Base-by-base conservation (phyloP, 2,329 filamentous ascomycete species). In the Trichoderma sp. region DNA sequence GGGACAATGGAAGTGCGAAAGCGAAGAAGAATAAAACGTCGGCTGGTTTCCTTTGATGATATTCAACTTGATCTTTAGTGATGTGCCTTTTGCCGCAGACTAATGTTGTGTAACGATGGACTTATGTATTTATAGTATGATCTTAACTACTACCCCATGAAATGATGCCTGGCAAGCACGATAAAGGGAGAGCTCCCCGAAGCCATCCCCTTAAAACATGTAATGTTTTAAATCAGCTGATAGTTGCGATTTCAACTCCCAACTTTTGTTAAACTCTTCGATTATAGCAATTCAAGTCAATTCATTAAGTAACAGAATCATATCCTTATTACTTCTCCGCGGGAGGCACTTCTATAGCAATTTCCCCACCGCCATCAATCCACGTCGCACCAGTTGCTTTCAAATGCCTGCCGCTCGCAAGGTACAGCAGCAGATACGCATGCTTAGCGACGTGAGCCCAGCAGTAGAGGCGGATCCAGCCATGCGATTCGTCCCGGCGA, bases 401-500 rank as follows among this genome's bases (percentile, higher is more conserved):
- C 19, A 94, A 79, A 70, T 84, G 84, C 37, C 90, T 84, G 68
- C 87, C 84, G 73, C 90, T 95, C 0, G 89, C 91, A 16, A 94
- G 79, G 76, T 92, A 95, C 0, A 97, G 79, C 49, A 94, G 77
- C 4, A 96, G 79, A 77, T 93, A 97, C 40, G 92, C 84, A 74
- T 96, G 90, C 66, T 88, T 85, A 0, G 88, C 87, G 0, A 93
- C 81, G 71, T 90, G 86, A 0, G 92, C 94, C 90, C 92, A 97
- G 75, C 92, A 92, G 76, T 92, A 96, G 1, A 95, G 78, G 40
- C 88, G 86, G 2, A 96, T 78, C 73, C 81, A 84, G 4, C 73
- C 76, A 13, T 76, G 78, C 49, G 79, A 80, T 6, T 73, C 77
- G 29, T 74, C 74, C 59, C 87, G 80, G 16, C 76, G 78, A 72